Evolutionary conservation across 257 asterid species (phyloP).

Genomic region (Ligustrum vulgare): DNA sequence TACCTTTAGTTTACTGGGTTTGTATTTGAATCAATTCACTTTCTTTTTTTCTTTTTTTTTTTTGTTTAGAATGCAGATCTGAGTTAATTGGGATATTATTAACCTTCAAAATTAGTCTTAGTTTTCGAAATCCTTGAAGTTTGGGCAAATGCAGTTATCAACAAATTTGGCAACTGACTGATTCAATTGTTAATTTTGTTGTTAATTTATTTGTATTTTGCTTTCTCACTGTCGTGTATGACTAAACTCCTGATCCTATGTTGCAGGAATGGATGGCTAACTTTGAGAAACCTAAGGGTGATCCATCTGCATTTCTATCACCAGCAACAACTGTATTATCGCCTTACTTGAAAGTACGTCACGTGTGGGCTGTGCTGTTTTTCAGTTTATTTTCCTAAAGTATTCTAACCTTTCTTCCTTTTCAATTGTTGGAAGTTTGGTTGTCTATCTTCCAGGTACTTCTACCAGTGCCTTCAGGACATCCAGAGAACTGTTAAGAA

Average conservation of each 20-base stretch:
- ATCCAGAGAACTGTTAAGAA: slow-evolving; percentile 58
- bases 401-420: slow-evolving; percentile 33
- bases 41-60: background rate
- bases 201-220: slow-evolving; percentile 11
- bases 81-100: too few relatives aligned
- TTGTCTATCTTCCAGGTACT: slow-evolving; percentile 91
- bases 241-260: slow-evolving; percentile 20
- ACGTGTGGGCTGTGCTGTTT: background rate
- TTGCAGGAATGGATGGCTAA: slow-evolving; percentile 86
- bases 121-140: background rate
- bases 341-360: slow-evolving; percentile 86
- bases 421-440: slow-evolving; percentile 78
- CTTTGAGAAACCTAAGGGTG: slow-evolving; percentile 98
- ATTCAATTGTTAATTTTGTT: background rate
- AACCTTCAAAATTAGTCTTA: background rate
- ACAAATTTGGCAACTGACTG: background rate
- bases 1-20: background rate
- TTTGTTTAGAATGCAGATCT: background rate
- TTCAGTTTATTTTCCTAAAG: slow-evolving; percentile 13
- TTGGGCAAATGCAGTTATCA: background rate
- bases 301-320: slow-evolving; percentile 79
- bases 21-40: background rate
- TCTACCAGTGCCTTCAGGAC: slow-evolving; percentile 86
- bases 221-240: slow-evolving; percentile 2
- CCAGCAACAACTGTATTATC: slow-evolving; percentile 95